Evolutionary conservation across 495 filamentous ascomycete species (phyloP), one percentile per base, ranked within the genome.

Genomic region (Hypoxylon lienhwacheense): DNA sequence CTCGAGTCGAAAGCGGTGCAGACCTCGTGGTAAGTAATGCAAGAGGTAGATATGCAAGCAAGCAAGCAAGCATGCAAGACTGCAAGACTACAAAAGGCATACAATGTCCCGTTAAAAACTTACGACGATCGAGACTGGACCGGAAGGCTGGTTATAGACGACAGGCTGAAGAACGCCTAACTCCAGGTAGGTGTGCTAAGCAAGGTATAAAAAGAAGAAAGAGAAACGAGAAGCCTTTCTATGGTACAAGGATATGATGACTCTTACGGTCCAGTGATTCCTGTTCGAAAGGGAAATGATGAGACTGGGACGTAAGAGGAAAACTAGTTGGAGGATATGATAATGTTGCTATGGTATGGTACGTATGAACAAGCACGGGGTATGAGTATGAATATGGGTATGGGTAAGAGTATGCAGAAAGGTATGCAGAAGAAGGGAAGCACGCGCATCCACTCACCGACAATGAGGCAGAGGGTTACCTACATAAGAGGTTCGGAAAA

Each of bases 361-460:
- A n/a, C n/a, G n/a, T n/a, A n/a, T n/a, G n/a, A n/a, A n/a, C 6
- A 37, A 24, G 14, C 8, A 41, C 7, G 31, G 47, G 29, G 58
- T 32, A 29, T 51, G 52, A 52, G 51, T 52, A 59, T 61, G 58
- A 47, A 52, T 29, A 36, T n/a, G 47, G 29, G 58, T 32, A 29
- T 51, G 52, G 47, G 51, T 52, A 59, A 55, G 58, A 47, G 48
- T 29, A 36, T n/a, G 21, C 35, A 29, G 41, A 40, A 50, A 39
- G 21, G 24, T 29, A 25, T 51, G 47, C 40, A 57, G 26, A 32
- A 42, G 24, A 35, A 47, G 22, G 34, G 34, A 47, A 35, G 15
- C 31, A 50, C 19, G 45, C 28, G 50, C 44, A 24, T 40, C 57
- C 45, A 61, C 34, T 55, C 57, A 55, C 57, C 51, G 57, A 60